These are phyloP conservation scores for Gynostemma pentaphyllum DNA, from an alignment of 306 rosid genomes.

Conservation along the genomic window DNA sequence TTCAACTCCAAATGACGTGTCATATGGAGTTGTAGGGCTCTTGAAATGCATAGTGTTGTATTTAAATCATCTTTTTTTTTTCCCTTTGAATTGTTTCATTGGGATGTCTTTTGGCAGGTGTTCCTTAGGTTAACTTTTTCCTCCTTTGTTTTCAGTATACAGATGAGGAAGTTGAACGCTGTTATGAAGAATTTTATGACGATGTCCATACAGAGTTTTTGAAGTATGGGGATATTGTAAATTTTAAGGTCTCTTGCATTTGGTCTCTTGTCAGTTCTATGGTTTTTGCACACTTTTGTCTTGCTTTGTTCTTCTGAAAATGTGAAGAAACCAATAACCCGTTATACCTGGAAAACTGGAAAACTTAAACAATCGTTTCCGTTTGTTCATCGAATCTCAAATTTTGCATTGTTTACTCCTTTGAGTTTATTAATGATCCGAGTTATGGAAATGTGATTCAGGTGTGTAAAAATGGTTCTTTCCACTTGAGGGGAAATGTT, in stretches of 20 bases:
- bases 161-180: slow-evolving; percentile 75
- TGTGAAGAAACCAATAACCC: neutral
- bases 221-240: slow-evolving; percentile 86
- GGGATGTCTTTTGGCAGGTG: slow-evolving; percentile 6
- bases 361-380: neutral
- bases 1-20: too few species aligned
- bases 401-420: neutral
- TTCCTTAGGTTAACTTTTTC: slow-evolving; percentile 22
- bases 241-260: slow-evolving; percentile 70
- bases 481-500: slow-evolving; percentile 90
- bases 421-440: slow-evolving; percentile 6
- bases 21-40: slow-evolving; percentile 7
- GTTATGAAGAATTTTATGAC: slow-evolving; percentile 85
- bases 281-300: neutral
- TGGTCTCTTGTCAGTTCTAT: slow-evolving; percentile 2
- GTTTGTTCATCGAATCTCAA: neutral
- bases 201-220: slow-evolving; percentile 98
- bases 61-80: neutral
- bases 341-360: neutral
- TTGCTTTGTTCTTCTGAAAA: neutral
- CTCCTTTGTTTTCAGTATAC: slow-evolving; percentile 47
- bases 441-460: slow-evolving; percentile 21
- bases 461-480: slow-evolving; percentile 94
- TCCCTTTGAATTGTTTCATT: slow-evolving; percentile 13
- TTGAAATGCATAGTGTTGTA: slow-evolving; percentile 6